These are phyloP conservation scores for Vitis cinerea DNA, from an alignment of 164 flowering plant genomes.

Conservation along the genomic window DNA sequence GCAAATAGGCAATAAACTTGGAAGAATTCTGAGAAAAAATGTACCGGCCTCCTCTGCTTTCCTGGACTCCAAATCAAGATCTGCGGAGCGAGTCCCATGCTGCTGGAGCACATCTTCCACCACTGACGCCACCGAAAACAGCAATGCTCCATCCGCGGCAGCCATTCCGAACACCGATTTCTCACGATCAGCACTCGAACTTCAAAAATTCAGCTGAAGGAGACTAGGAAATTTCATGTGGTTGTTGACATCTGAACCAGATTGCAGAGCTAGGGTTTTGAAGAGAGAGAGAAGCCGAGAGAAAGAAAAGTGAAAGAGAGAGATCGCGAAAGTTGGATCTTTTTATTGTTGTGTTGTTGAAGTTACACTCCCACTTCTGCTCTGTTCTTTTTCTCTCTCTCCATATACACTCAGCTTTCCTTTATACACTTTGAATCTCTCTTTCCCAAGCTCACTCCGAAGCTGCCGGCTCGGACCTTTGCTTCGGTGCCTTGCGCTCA, in stretches of 20 bases:
- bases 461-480: conserved; percentile 16
- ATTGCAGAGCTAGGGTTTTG: too few relatives aligned
- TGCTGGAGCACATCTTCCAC: conserved; percentile 77
- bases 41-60: conserved; percentile 74
- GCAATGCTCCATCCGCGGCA: conserved; percentile 31
- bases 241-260: too few relatives aligned
- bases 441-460: conserved; percentile 30
- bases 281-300: too few relatives aligned
- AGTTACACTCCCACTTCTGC: conserved; percentile 16
- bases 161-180: conserved; percentile 23
- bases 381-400: conserved; percentile 13
- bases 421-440: too few relatives aligned
- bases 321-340: background rate
- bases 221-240: too few relatives aligned
- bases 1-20: too few relatives aligned
- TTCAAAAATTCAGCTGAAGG: too few relatives aligned
- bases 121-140: conserved; percentile 57
- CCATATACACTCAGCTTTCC: background rate
- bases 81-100: conserved; percentile 45
- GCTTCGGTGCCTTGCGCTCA: too few relatives aligned
- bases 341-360: conserved; percentile 3
- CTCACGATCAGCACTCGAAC: too few relatives aligned
- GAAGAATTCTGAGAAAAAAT: background rate
- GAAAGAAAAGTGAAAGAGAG: background rate
- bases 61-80: conserved; percentile 61